Percentiles rank a stretch among this genome's conserved stretches.
Evolutionary conservation across 2,329 filamentous ascomycete species (phyloP).

Genomic region (Chrysoporthe austroafricana): DNA sequence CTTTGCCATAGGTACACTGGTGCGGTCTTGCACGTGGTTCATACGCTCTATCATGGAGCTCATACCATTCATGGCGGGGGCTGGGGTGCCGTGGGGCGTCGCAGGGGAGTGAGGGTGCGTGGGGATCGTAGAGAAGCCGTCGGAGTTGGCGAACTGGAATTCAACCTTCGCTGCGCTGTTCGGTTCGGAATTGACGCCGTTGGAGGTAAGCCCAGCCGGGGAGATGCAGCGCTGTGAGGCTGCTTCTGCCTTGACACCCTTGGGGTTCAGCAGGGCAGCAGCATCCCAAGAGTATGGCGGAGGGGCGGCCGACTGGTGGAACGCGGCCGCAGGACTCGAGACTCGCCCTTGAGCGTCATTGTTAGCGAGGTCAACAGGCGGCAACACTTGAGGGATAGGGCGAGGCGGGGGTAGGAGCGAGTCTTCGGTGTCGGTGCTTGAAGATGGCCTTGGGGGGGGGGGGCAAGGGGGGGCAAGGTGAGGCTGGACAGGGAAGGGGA

Average conservation of each 20-base stretch:
- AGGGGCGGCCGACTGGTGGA: not conserved
- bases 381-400: constrained; percentile 19
- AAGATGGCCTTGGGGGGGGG: not conserved
- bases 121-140: constrained; percentile 30
- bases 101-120: constrained; percentile 15
- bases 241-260: constrained; percentile 35
- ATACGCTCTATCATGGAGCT: constrained; percentile 72
- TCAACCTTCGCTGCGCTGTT: constrained; percentile 38
- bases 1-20: constrained; percentile 63
- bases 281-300: constrained; percentile 45
- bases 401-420: constrained; percentile 2
- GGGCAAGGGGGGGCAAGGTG: not conserved
- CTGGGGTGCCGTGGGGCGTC: constrained; percentile 1
- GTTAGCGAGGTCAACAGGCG: constrained; percentile 33
- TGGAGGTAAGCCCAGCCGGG: constrained; percentile 31
- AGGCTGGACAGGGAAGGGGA: constrained; percentile 13
- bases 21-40: constrained; percentile 73
- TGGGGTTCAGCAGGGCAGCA: constrained; percentile 47
- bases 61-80: constrained; percentile 46
- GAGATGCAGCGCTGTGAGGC: constrained; percentile 34
- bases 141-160: constrained; percentile 41
- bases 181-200: constrained; percentile 33
- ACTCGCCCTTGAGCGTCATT: constrained; percentile 34
- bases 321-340: constrained; percentile 25
- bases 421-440: not conserved